Evolutionary conservation across 345 rosid genomes (phyloP).

Genomic region (Citrus trifoliata): DNA sequence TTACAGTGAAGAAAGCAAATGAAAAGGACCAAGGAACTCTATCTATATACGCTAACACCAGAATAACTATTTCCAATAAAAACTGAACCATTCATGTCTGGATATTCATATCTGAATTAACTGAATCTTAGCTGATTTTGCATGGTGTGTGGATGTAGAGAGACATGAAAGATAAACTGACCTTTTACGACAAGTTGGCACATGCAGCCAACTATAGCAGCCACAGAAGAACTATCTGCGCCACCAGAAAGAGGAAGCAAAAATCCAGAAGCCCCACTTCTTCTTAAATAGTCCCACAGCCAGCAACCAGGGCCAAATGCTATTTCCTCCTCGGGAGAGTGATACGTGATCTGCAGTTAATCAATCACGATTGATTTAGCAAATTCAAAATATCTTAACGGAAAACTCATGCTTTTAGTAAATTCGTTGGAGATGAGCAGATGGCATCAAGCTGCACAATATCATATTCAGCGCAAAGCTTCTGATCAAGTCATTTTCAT

Average conservation of each 20-base stretch:
- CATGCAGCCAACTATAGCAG: slow-evolving; percentile 99
- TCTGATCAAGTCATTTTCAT: background rate
- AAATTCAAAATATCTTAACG: background rate
- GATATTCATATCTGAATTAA: background rate
- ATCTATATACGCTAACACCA: background rate
- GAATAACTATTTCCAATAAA: background rate
- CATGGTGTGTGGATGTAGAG: background rate
- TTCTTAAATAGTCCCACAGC: slow-evolving; percentile 97
- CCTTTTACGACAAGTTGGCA: slow-evolving; percentile 98
- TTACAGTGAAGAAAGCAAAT: background rate
- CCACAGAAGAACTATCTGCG: slow-evolving; percentile 95
- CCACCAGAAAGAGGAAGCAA: slow-evolving; percentile 98
- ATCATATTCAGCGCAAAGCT: background rate
- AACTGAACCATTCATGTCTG: background rate
- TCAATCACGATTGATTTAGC: slow-evolving; percentile 3
- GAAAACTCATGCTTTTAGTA: background rate
- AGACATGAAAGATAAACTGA: slow-evolving; percentile 14
- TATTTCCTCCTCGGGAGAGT: slow-evolving; percentile 92
- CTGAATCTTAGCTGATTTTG: background rate
- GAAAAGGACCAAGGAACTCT: background rate
- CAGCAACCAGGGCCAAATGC: slow-evolving; percentile 97
- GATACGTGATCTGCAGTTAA: slow-evolving; percentile 59
- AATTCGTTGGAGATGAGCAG: background rate
- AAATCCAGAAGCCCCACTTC: slow-evolving; percentile 98
- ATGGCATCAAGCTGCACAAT: background rate